Evolutionary conservation across 306 rosid species (phyloP), one percentile per base, ranked within the genome.

Genomic region (Oemleria cerasiformis): DNA sequence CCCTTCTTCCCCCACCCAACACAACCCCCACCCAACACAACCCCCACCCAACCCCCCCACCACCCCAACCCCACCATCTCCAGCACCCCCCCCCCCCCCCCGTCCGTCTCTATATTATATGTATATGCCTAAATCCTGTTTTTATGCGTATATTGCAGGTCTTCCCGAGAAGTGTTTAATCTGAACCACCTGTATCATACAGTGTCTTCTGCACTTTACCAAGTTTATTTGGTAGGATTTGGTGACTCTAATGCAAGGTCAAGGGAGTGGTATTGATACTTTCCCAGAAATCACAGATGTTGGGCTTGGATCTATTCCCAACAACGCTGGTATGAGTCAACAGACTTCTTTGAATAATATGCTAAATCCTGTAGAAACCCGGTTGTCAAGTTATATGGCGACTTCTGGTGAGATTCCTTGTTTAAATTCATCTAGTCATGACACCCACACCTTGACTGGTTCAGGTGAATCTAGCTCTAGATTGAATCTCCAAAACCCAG

Each of bases 181-280:
- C 77, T 41, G 67, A 71, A 56, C 51, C 75, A 20, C 72, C 70
- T 64, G 74, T 56, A 70, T 57, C 25, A 36, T 63, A 16, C 44
- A 7, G 71, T 73, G 51, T 20, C 39, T 30, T 61, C 16, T 15
- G 20, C 34, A 49, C 66, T 25, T 57, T 60, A 16, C 74, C 47
- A 44, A 84, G 55, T 69, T 15, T 69, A 69, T 69, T 14, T 51
- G 73, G 88, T 73, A 79, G 78, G 72, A 71, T 51, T 81, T 36
- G 65, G 75, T 73, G 73, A 67, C 74, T 75, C 84, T 79, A 75
- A 92, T 88, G 96, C 97, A 88, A 84, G 97, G 92, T 71, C 84
- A 82, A 76, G 78, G 90, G 79, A 84, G 84, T 61, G 77, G 85
- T 68, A 61, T 79, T 79, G 85, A 74, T 67, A 79, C 89, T 51